phyloP scores from a whole-genome alignment of 352 stramenopile species.

The Pythium dissimile region DNA sequence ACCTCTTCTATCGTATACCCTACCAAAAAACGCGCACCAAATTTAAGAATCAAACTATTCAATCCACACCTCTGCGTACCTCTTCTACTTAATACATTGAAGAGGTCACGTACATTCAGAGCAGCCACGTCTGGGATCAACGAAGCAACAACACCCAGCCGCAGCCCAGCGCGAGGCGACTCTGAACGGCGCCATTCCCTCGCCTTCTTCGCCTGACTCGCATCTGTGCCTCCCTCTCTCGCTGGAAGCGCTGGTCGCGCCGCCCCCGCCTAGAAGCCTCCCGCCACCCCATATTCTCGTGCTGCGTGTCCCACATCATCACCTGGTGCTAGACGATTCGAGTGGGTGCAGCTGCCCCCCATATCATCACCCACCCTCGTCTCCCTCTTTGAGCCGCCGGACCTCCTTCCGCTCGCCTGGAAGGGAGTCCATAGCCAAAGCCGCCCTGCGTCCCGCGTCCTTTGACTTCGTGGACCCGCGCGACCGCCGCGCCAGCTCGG shows the following conservation, averaged over 20 bases:
- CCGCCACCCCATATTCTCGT: background rate
- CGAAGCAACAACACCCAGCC: background rate
- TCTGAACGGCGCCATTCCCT: too few relatives aligned
- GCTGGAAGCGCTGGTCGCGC: background rate
- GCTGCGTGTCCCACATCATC: background rate
- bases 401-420: too few relatives aligned
- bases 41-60: background rate
- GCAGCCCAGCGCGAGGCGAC: conserved; percentile 1
- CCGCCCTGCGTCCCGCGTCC: too few relatives aligned
- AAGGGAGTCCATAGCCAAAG: too few relatives aligned
- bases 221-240: background rate
- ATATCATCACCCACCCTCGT: too few relatives aligned
- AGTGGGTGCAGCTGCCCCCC: too few relatives aligned
- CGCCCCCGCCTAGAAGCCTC: background rate
- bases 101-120: background rate
- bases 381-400: too few relatives aligned
- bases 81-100: background rate
- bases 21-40: background rate
- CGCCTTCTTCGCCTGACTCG: background rate
- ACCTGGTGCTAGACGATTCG: too few relatives aligned
- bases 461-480: conserved; percentile 3
- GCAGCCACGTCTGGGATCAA: background rate
- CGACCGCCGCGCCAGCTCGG: conserved; percentile 16
- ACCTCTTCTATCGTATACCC: background rate
- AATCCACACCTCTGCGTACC: background rate